phyloP scores from a whole-genome alignment of 164 flowering plant species.

The Macadamia integrifolia region DNA sequence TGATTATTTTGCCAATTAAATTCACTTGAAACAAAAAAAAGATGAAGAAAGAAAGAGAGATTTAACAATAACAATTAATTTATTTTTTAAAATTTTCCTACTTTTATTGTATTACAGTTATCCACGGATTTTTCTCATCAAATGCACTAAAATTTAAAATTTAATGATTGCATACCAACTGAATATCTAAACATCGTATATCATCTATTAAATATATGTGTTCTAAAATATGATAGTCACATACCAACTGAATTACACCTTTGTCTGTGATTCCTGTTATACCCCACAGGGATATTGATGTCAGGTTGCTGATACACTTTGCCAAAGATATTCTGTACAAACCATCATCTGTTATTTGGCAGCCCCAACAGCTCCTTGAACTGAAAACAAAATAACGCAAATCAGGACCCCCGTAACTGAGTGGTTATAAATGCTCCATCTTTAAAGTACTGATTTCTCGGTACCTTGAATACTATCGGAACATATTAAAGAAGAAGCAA shows the following conservation, averaged over 20 bases:
- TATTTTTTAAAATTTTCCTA: no score
- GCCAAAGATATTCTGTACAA: slow-evolving; percentile 62
- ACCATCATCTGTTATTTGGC: slow-evolving; percentile 85
- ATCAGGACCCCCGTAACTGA: background rate
- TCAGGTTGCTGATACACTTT: slow-evolving; percentile 72
- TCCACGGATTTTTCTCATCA: no score
- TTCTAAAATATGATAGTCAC: slow-evolving; percentile 5
- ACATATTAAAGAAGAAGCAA: background rate
- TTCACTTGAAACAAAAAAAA: no score
- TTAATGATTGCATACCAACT: background rate
- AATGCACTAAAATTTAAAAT: background rate
- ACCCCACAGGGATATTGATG: slow-evolving; percentile 93
- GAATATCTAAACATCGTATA: background rate
- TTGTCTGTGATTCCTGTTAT: slow-evolving; percentile 79
- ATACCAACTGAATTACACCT: slow-evolving; percentile 87
- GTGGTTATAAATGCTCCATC: background rate
- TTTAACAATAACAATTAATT: no score
- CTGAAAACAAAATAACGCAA: slow-evolving; percentile 32
- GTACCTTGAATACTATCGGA: background rate
- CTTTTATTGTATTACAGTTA: no score
- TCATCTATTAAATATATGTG: background rate
- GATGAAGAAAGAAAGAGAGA: no score
- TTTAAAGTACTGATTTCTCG: background rate
- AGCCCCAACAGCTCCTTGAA: slow-evolving; percentile 92
- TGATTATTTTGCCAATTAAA: no score